A percentile compares a stretch with the other conserved stretches of the same genome.
Conservation (phyloP, 2,329 filamentous ascomycete species). For the Ambrosiella beaveri region DNA sequence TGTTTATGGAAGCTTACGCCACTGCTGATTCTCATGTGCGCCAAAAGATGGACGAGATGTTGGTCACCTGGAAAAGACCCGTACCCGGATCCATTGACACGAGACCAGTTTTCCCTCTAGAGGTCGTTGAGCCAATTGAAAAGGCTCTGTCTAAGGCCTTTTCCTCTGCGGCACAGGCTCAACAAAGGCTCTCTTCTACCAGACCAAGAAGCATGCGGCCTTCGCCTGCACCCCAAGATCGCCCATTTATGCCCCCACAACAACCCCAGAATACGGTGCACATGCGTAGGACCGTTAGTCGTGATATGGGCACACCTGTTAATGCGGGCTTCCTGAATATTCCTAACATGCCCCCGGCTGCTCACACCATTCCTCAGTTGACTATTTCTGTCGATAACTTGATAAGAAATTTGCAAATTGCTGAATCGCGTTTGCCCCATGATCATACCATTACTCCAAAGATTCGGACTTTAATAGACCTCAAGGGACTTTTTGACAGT, state of each 20-base stretch:
- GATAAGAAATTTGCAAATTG: slow-evolving; percentile 53
- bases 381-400: slow-evolving; percentile 45
- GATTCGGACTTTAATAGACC: slow-evolving; percentile 68
- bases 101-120: slow-evolving; percentile 77
- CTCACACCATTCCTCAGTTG: neutral
- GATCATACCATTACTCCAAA: slow-evolving; percentile 61
- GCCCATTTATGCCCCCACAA: neutral
- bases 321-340: neutral
- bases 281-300: neutral
- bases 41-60: slow-evolving; percentile 88
- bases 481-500: slow-evolving; percentile 59
- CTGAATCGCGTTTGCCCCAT: slow-evolving; percentile 59
- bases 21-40: slow-evolving; percentile 70
- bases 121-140: slow-evolving; percentile 81
- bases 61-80: slow-evolving; percentile 95
- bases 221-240: slow-evolving; percentile 18
- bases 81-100: slow-evolving; percentile 85
- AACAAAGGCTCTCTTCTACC: slow-evolving; percentile 30
- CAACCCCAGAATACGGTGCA: neutral
- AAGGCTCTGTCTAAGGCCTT: slow-evolving; percentile 77
- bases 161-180: slow-evolving; percentile 41
- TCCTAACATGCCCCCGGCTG: neutral
- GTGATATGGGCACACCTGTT: neutral
- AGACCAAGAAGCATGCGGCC: slow-evolving; percentile 31
- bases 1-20: slow-evolving; percentile 92